Evolutionary conservation across 331 rosid genomes (phyloP).

Genomic region (Saraca asoca): DNA sequence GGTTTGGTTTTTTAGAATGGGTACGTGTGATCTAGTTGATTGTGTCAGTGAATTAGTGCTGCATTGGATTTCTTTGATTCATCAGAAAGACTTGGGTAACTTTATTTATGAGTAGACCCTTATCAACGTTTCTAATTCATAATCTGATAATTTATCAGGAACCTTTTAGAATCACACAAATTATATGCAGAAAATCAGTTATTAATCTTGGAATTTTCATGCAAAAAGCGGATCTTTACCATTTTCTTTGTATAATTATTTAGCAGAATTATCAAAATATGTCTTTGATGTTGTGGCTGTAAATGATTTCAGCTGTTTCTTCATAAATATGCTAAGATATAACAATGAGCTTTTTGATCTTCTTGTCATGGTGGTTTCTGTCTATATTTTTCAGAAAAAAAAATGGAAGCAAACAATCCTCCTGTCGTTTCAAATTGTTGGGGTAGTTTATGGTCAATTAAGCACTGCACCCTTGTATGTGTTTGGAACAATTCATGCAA

Average conservation of each 20-base stretch:
- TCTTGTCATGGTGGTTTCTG: conserved; percentile 1
- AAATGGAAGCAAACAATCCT: conserved; percentile 66
- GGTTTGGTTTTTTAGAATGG: neutral
- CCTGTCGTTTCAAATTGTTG: conserved; percentile 75
- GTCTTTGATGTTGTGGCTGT: no score
- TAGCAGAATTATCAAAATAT: no score
- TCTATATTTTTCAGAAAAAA: conserved; percentile 48
- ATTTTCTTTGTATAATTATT: no score
- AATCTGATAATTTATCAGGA: no score
- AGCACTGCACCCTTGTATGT: conserved; percentile 81
- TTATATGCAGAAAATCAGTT: no score
- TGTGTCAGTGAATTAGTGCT: neutral
- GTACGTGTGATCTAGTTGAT: neutral
- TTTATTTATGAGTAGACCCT: neutral
- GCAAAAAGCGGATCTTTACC: no score
- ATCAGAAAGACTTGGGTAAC: neutral
- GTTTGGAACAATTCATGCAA: conserved; percentile 53
- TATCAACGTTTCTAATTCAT: no score
- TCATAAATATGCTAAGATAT: neutral
- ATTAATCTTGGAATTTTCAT: no score
- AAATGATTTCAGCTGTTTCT: neutral
- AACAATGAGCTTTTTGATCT: neutral
- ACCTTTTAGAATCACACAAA: no score
- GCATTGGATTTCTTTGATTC: neutral
- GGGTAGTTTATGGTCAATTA: conserved; percentile 78